These are phyloP conservation scores for Luzula sylvatica DNA, from an alignment of 176 grass and related monocot species.

Conservation along the genomic window DNA sequence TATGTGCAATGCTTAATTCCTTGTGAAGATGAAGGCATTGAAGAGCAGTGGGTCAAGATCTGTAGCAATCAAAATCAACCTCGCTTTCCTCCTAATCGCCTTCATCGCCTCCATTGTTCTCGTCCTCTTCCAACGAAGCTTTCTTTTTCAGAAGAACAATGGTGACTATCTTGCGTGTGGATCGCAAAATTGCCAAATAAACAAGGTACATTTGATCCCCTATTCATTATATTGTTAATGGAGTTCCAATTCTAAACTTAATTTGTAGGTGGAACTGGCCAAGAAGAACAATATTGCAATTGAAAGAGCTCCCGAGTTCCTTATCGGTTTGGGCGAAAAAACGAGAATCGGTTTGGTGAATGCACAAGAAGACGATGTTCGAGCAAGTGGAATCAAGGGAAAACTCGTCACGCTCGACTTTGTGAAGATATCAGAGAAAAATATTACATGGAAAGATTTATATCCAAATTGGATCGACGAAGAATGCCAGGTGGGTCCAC, in stretches of 20 bases:
- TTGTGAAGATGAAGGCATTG: slow-evolving; percentile 3
- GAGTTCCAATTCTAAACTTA: background rate
- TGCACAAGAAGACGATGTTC: slow-evolving; percentile 34
- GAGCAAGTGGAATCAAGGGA: slow-evolving; percentile 41
- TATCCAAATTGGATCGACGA: slow-evolving; percentile 96
- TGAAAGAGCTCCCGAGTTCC: slow-evolving; percentile 40
- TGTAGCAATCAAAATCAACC: background rate
- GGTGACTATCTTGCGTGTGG: background rate
- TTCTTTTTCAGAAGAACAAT: background rate
- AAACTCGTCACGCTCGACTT: slow-evolving; percentile 31
- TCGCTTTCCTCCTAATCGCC: background rate
- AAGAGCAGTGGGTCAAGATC: background rate
- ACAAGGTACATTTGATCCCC: no score
- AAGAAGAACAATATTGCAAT: slow-evolving; percentile 39
- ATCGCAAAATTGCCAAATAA: background rate
- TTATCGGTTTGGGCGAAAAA: slow-evolving; percentile 34
- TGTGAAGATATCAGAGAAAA: slow-evolving; percentile 29
- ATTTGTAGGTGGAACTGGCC: slow-evolving; percentile 28
- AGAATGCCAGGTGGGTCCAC: slow-evolving; percentile 53
- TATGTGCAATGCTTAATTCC: background rate
- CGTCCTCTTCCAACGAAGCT: background rate
- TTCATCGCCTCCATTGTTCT: background rate
- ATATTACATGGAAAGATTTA: slow-evolving; percentile 59
- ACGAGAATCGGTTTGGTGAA: slow-evolving; percentile 58
- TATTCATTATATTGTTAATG: background rate